Base-by-base conservation (phyloP, 2,329 filamentous ascomycete species). In the Alternaria ventricosa region DNA sequence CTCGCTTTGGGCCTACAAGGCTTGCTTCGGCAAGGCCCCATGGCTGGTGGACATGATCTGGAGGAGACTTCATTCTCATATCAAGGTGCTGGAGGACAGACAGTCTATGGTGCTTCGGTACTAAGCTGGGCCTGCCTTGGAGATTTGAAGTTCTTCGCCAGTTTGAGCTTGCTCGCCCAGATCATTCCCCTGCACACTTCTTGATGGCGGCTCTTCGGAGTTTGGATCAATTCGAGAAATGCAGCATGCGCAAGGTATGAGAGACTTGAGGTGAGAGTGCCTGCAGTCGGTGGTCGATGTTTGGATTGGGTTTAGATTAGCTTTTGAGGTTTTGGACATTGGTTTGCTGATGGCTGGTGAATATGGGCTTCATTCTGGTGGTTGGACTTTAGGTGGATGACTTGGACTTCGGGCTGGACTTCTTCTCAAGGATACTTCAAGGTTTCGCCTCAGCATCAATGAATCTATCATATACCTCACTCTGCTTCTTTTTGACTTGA, bases 81-180 rank as follows among this genome's bases (percentile, higher is more conserved):
- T 55, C 57, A 58, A 46, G 47, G 64, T 60, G 64, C 20, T 56
- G 64, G 64, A 67, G 61, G 59, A 67, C 23, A 67, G 64, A 67
- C 43, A 33, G 60, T 59, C 60, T 41, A 54, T 58, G 46, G 60
- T 57, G 18, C 60, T 44, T 60, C 50, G 28, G 57, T 57, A 55
- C 57, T 62, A 64, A 57, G 61, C 46, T 51, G 44, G 64, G 64
- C 61, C 61, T 66, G 27, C 61, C 51, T 50, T 59, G 57, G 47
- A 57, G 55, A 59, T 41, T 20, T 27, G 36, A 11, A 41, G 36
- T 55, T 25, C 6, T 51, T 23, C 49, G 49, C 18, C 27, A 36
- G 49, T 33, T 20, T 51, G 49, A 30, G 49, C 22, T 51, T 30
- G 49, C 47, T 30, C 27, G 47, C 49, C 49, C 28, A 43, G 28